These are phyloP conservation scores for Glaciozyma antarctica DNA, from an alignment of 768 basidiomycete species.

Conservation along the genomic window DNA sequence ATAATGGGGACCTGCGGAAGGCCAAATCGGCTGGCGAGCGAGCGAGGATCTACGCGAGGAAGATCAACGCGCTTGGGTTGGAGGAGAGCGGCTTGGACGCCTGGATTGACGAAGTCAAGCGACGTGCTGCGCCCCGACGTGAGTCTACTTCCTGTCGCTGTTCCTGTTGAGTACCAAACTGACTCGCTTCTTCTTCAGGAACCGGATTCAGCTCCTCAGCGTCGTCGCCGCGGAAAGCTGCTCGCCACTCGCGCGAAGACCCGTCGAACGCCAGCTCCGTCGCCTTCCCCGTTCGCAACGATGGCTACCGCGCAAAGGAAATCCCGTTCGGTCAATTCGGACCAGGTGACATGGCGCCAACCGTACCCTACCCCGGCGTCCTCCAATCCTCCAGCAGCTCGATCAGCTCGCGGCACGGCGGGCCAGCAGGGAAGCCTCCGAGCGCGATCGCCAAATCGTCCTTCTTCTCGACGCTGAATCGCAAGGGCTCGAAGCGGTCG, in stretches of 20 bases:
- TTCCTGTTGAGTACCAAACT: not conserved
- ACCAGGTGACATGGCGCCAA: not conserved
- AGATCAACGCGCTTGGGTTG: conserved; percentile 1
- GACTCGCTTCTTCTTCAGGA: not conserved
- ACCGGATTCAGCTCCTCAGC: not conserved
- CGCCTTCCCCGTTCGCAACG: not conserved
- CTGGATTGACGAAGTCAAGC: not conserved
- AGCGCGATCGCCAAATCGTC: not conserved
- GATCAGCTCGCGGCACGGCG: not conserved
- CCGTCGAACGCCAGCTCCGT: not conserved
- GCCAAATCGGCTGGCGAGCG: not conserved
- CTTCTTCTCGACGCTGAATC: not conserved
- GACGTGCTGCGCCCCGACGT: not conserved
- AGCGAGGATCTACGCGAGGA: not conserved
- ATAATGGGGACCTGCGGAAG: not conserved
- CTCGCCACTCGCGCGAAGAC: not conserved
- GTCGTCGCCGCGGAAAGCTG: not conserved
- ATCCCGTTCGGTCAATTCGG: not conserved
- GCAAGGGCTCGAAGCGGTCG: no score
- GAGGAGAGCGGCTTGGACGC: not conserved
- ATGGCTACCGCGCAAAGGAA: not conserved
- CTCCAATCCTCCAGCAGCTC: not conserved
- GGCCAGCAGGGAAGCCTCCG: not conserved
- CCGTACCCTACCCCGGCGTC: not conserved
- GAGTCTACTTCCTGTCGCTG: not conserved